Base-by-base conservation (phyloP, 768 basidiomycete species). In the Phanerodontia chrysosporium region DNA sequence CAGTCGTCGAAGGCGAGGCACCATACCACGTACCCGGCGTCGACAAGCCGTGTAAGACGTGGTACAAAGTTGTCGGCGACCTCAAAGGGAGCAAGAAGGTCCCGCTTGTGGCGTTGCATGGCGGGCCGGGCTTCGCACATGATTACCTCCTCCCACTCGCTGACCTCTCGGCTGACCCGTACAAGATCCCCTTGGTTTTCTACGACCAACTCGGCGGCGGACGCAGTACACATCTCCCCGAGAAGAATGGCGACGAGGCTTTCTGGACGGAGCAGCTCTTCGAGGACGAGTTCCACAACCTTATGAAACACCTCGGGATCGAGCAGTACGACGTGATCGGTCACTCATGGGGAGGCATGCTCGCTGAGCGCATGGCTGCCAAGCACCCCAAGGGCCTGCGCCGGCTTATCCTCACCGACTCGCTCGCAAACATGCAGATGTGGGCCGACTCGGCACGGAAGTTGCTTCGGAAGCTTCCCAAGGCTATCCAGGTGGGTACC, bases 311-410 rank as follows among this genome's bases (percentile, higher is more conserved):
- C 22, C 70, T 85, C 25, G 73, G 69, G 0, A 75, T 84, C 59
- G 46, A 65, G 10, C 62, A 67, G 22, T 84, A 77, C 65, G 74
- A 78, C 60, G 63, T 85, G 1, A 60, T 77, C 0, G 84, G 84
- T 0, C 83, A 85, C 52, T 83, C 81, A 2, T 83, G 83, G 83
- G 84, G 84, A 12, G 82, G 78, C 0, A 82, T 82, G 70, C 72
- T 85, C 12, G 81, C 71, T 0, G 61, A 70, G 7, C 74, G 78
- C 39, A 79, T 77, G 52, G 78, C 64, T 7, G 66, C 74, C 32
- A 64, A 68, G n/a, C 76, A 74, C 18, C 82, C 82, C 22, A 83
- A 0, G 51, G 83, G 83, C 0, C 58, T 84, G 45, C 71, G 75
- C 59, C 72, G 70, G 39, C 74, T 83, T 35, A 59, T 84, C 27